These are phyloP conservation scores for Syncephalastrum racemosum DNA, from an alignment of 371 early-diverging fungal species.

Conservation along the genomic window DNA sequence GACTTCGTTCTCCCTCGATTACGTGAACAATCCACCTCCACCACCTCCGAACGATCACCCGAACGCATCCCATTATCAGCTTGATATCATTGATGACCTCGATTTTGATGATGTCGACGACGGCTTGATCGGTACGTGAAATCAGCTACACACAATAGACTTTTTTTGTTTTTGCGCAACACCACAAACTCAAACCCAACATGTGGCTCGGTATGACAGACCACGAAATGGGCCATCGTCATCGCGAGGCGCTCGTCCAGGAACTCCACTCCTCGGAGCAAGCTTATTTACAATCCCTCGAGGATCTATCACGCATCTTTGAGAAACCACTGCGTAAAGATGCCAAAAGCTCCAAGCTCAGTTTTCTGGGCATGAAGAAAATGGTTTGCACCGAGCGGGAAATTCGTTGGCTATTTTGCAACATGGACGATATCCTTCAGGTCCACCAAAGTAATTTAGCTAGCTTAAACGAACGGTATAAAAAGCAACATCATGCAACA, in stretches of 20 bases:
- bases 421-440: conserved; percentile 31
- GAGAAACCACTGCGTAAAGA: conserved; percentile 35
- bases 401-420: conserved; percentile 38
- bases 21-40: conserved; percentile 6
- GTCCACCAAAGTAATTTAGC: conserved; percentile 26
- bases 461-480: conserved; percentile 36
- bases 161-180: conserved; percentile 1
- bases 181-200: neutral
- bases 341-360: conserved; percentile 30
- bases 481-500: conserved; percentile 1
- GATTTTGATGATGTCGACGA: conserved; percentile 48
- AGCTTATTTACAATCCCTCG: conserved; percentile 29
- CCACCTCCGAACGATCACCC: neutral
- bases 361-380: conserved; percentile 41
- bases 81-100: conserved; percentile 43
- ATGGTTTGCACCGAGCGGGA: conserved; percentile 46
- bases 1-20: conserved; percentile 7
- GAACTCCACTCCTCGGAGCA: conserved; percentile 36
- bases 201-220: conserved; percentile 19
- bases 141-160: too few species aligned
- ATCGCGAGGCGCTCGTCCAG: conserved; percentile 36
- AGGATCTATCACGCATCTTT: conserved; percentile 18
- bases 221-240: conserved; percentile 38
- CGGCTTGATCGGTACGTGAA: conserved; percentile 33
- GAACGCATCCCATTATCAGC: conserved; percentile 11